phyloP scores from a whole-genome alignment of 1,139 yeast genomes.

The Taphrina communis region DNA sequence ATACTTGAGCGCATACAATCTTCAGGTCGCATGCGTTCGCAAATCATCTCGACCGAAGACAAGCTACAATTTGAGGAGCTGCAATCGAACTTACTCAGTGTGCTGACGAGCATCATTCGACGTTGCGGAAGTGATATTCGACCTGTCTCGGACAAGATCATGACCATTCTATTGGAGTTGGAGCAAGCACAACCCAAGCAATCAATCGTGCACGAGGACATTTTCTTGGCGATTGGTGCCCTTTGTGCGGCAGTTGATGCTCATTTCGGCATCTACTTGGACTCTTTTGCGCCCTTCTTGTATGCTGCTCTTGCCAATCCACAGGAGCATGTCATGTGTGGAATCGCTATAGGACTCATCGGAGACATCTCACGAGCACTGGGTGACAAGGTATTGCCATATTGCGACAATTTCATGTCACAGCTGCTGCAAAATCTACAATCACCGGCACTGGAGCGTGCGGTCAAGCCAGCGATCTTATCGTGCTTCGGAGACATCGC shows the following conservation, averaged over 20 bases:
- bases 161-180: conserved; percentile 79
- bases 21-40: conserved; percentile 63
- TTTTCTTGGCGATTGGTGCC: conserved; percentile 88
- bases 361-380: conserved; percentile 97
- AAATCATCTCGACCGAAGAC: conserved; percentile 63
- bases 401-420: conserved; percentile 80
- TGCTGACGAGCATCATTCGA: conserved; percentile 85
- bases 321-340: conserved; percentile 74
- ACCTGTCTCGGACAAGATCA: conserved; percentile 77
- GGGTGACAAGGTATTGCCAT: conserved; percentile 72
- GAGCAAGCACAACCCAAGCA: conserved; percentile 65
- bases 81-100: conserved; percentile 83
- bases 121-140: conserved; percentile 72
- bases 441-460: conserved; percentile 62
- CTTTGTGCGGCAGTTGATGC: conserved; percentile 75
- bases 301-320: conserved; percentile 78
- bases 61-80: conserved; percentile 81
- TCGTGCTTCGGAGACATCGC: conserved; percentile 98
- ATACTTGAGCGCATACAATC: conserved; percentile 73
- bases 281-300: conserved; percentile 79
- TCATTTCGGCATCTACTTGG: conserved; percentile 75
- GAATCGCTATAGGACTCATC: conserved; percentile 89
- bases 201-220: conserved; percentile 89
- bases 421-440: conserved; percentile 73
- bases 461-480: conserved; percentile 81